These are phyloP conservation scores for Aspergillus sojae DNA, from an alignment of 2,329 filamentous ascomycete genomes.

Conservation along the genomic window DNA sequence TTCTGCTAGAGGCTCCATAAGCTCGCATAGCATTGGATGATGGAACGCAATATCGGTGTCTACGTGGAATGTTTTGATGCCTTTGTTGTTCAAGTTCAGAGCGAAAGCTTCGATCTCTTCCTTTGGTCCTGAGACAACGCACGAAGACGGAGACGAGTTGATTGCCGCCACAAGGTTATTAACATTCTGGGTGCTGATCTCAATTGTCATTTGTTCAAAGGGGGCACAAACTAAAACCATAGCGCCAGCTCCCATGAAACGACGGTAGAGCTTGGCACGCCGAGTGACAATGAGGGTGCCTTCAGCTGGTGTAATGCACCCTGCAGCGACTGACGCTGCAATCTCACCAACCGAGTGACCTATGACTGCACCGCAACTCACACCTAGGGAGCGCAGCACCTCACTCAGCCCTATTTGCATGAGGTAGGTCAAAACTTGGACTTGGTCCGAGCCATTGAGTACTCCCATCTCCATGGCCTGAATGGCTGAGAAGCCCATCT, in stretches of 20 bases:
- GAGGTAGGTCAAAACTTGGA: conserved; percentile 29
- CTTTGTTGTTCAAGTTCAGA: conserved; percentile 10
- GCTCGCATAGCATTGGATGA: conserved; percentile 38
- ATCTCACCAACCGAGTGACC: conserved; percentile 50
- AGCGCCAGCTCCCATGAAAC: conserved; percentile 28
- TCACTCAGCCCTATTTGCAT: conserved; percentile 38
- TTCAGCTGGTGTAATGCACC: conserved; percentile 29
- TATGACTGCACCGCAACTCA: conserved; percentile 36
- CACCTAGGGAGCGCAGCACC: conserved; percentile 33
- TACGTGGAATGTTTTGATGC: conserved; percentile 38
- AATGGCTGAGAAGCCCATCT: conserved; percentile 16
- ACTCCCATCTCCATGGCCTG: conserved; percentile 5
- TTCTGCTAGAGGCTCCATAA: conserved; percentile 31
- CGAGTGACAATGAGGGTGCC: conserved; percentile 40
- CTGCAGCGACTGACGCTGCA: conserved; percentile 39
- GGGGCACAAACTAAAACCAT: conserved; percentile 13
- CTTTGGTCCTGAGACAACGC: conserved; percentile 14
- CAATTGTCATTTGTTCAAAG: background rate
- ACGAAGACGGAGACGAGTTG: conserved; percentile 16
- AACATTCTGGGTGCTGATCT: background rate
- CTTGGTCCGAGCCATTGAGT: conserved; percentile 10
- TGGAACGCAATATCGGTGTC: conserved; percentile 49
- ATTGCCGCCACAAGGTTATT: conserved; percentile 11
- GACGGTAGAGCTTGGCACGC: conserved; percentile 35
- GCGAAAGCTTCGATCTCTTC: conserved; percentile 8